Base-by-base conservation (phyloP, 345 rosid genomes). In the Leavenworthia alabamica region DNA sequence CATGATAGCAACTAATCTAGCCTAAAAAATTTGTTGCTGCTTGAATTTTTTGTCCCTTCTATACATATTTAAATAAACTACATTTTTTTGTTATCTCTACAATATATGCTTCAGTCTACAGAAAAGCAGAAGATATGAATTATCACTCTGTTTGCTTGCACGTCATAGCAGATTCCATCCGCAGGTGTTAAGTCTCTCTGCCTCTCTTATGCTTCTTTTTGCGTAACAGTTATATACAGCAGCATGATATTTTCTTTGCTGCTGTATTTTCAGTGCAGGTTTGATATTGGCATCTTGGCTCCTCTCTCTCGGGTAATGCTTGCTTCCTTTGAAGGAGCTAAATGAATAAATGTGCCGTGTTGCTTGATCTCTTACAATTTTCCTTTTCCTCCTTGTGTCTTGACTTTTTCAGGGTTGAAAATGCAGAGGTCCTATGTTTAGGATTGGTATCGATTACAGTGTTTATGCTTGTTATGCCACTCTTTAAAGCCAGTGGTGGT, bases 101-200 rank as follows among this genome's bases (percentile, higher is more conserved):
- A 7, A 50, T 53, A n/a, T n/a, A 63, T 48, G 33, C 44, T 82
- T 74, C 86, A 93, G 99, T 68, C 7, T 93, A 93, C 81, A 85
- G 97, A 77, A 89, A 73, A 49, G 88, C 97, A 32, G 97, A 93
- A 82, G 99, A 93, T 74, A 89, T 93, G 99, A 93, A 93, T 69
- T 80, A 81, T 68, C 99, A 93, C 72, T 82, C 95, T 14, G 89
- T 91, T 79, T 91, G 86, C 80, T 79, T 91, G 71, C 98, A 86
- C 17, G 98, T 91, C 61, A 83, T 91, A 62, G 81, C 98, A 49
- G 98, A 91, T 80, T 91, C 98, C 39, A 79, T 91, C 52, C 96
- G 94, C 81, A 91, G 96, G 96, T 91, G 56, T 55, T 40, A 40
- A 32, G 41, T 36, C 45, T 73, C 41, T 61, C 50, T 45, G 51